Evolutionary conservation across 495 filamentous ascomycete genomes (phyloP), one percentile per base, ranked within the genome.

Genomic region (Penicillium riverlandense): DNA sequence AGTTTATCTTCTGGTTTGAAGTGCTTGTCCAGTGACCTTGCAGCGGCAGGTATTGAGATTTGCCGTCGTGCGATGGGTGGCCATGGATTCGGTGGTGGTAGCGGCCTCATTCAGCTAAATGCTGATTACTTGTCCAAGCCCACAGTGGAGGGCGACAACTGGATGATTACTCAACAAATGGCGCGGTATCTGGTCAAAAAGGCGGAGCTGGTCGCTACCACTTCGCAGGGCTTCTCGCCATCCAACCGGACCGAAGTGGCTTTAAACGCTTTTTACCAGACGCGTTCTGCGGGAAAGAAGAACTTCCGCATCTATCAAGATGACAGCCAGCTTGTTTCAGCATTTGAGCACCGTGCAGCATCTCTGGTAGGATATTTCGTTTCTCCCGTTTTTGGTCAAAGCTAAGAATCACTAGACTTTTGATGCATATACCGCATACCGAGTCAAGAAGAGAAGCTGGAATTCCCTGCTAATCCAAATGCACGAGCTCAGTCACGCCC

Each of bases 71-170:
- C 69, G 1, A 60, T 72, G 61, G 71, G 72, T 15, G 72, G 72
- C 3, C 71, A 76, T 49, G 72, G 71, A 4, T 76, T 71, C 42
- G 69, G 70, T 0, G 70, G 70, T 29, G 63, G 61, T 13, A 72
- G 68, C 48, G 72, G 72, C 0, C 55, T 74, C 11, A 63, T 73
- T 11, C 61, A 66, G 38, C 47, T 73, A 22, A 73, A 74, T 41
- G 64, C 62, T 31, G 69, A 75, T 22, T 74, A 74, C 42, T 51
- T 73, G 5, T 69, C 67, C 10, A 74, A 75, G 51, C 67, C 67
- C 2, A 76, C 71, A 1, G 70, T 75, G 12, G 71, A 76, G 47
- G 72, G 72, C 11, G 72, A 76, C 49, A 75, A 76, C 35, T 75
- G 70, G 70, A 74, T 76, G 70, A 73, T 76, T 28, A 71, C 67